Evolutionary conservation across 371 early-diverging fungal species (phyloP), one percentile per base, ranked within the genome.

Genomic region (Nematocida parisii): DNA sequence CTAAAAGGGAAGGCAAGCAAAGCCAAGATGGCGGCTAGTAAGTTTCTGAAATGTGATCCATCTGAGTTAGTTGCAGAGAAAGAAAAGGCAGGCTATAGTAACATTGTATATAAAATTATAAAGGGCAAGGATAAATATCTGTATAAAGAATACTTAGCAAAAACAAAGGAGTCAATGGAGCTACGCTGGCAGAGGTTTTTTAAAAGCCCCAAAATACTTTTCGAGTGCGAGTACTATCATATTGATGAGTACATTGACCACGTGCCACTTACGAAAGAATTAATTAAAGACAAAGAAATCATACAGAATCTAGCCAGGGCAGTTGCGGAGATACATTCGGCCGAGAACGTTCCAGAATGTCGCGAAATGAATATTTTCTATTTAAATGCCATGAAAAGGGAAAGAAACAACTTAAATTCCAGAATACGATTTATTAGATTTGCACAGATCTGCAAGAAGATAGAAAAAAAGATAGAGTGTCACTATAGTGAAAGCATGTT

Each of bases 161-260:
- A 18, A 7, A 50, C 27, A 18, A 44, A 39, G 55, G 15, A 42
- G 0, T 15, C 22, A 13, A 40, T 9, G 11, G 75, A 75, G 46
- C n/a, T 75, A 6, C 7, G 33, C 27, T 75, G 75, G 75, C 75
- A 75, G 57, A 45, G 18, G 45, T 67, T 66, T 54, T 67, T 75
- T 66, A 18, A 56, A 27, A 33, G 27, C 6, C 75, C 75, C 0
- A 55, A 54, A 24, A 39, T 75, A 5, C 75, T 75, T 20, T 33
- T 52, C 4, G 75, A 66, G 2, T 11, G 11, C 5, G 5, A 11
- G 18, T 5, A 66, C 33, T 75, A 75, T 24, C 15, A 67, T 15
- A 75, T 75, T 27, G 75, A 75, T 39, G 66, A 75, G 55, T 75
- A 75, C 52, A 66, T 75, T 20, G 66, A 75, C 7, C 64, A 75